Conservation (phyloP, 129 eudicot species). For the Flaveria bidentis region DNA sequence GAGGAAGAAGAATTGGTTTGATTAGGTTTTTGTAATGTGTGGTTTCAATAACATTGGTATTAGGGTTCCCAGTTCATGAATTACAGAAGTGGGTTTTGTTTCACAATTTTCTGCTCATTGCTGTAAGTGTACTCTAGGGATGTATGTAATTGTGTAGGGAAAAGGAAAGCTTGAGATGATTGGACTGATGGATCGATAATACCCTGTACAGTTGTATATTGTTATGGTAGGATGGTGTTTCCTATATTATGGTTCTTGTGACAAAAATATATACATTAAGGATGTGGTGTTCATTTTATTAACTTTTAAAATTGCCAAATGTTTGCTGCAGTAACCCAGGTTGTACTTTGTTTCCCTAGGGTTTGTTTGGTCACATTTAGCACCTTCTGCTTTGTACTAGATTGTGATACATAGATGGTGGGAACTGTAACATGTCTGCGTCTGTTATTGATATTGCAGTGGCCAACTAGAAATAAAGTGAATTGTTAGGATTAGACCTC, state of each 20-base stretch:
- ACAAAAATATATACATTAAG: neutral
- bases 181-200: neutral
- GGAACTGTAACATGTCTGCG: neutral
- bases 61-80: constrained; percentile 18
- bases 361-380: neutral
- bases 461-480: neutral
- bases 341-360: neutral
- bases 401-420: neutral
- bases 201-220: neutral
- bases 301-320: neutral
- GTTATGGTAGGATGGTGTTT: neutral
- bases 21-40: neutral
- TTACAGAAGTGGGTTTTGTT: neutral
- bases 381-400: neutral
- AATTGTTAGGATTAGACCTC: too few species aligned
- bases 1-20: neutral
- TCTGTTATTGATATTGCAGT: neutral
- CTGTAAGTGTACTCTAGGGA: too few species aligned
- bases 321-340: neutral
- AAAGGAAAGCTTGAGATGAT: neutral
- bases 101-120: too few species aligned
- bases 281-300: neutral
- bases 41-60: neutral
- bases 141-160: too few species aligned
- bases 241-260: neutral